phyloP scores from a whole-genome alignment of 495 filamentous ascomycete species.

The Daldinia childiae region DNA sequence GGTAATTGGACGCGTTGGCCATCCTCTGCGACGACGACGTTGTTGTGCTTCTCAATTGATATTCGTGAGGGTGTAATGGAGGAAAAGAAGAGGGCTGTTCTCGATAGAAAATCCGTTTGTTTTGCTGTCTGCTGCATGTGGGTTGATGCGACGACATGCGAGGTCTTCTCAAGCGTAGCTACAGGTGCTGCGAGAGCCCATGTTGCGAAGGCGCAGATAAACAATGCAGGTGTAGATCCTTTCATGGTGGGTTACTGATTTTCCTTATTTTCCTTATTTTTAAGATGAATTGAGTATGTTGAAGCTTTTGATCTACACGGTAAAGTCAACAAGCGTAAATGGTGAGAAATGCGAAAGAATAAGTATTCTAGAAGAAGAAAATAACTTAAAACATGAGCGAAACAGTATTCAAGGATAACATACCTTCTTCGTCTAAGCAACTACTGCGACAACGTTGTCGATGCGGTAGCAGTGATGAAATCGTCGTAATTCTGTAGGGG shows the following conservation, averaged over 20 bases:
- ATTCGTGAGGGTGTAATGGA: slow-evolving; percentile 19
- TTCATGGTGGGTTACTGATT: slow-evolving; percentile 34
- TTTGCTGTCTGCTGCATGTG: slow-evolving; percentile 19
- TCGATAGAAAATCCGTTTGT: slow-evolving; percentile 1
- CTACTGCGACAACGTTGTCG: slow-evolving; percentile 1
- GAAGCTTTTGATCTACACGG: not conserved
- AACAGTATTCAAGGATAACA: slow-evolving; percentile 20
- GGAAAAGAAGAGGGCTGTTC: slow-evolving; percentile 1
- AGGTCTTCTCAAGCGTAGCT: slow-evolving; percentile 19
- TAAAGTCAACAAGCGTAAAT: not conserved
- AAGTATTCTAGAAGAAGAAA: slow-evolving; percentile 15
- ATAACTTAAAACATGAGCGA: slow-evolving; percentile 8
- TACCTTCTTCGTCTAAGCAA: slow-evolving; percentile 10
- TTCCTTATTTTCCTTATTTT: slow-evolving; percentile 7
- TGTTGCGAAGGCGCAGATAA: slow-evolving; percentile 26
- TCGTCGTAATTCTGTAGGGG: slow-evolving; percentile 15
- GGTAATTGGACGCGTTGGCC: slow-evolving; percentile 34
- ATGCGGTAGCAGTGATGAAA: slow-evolving; percentile 25
- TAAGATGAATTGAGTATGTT: not conserved
- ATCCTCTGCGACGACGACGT: slow-evolving; percentile 28
- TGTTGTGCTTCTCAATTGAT: slow-evolving; percentile 27
- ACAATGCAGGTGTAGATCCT: slow-evolving; percentile 21
- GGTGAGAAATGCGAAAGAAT: not conserved
- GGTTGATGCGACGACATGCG: slow-evolving; percentile 13
- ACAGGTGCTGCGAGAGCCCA: slow-evolving; percentile 37